phyloP scores from a whole-genome alignment of 345 rosid genomes.

The Leavenworthia alabamica region DNA sequence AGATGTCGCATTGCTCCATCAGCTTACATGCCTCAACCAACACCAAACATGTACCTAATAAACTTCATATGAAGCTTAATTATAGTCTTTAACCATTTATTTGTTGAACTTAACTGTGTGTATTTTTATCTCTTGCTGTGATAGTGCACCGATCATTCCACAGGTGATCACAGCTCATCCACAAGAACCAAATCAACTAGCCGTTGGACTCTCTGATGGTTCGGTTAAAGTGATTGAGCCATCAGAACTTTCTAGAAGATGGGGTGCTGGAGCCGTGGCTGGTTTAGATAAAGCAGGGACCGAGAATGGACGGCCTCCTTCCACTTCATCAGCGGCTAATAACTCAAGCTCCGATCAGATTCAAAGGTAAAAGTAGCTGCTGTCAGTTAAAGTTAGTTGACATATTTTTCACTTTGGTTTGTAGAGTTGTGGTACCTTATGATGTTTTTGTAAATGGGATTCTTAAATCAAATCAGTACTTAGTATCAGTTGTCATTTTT shows the following conservation, averaged over 20 bases:
- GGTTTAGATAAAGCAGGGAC: slow-evolving; percentile 54
- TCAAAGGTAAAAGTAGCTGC: slow-evolving; percentile 48
- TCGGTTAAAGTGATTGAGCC: slow-evolving; percentile 86
- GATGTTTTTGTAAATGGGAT: slow-evolving; percentile 28
- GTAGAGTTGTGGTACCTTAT: slow-evolving; percentile 28
- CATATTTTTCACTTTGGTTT: slow-evolving; percentile 28
- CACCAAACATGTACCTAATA: slow-evolving; percentile 45
- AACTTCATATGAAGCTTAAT: not conserved
- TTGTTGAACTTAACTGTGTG: not conserved
- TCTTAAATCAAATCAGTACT: not conserved
- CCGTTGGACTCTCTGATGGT: slow-evolving; percentile 72
- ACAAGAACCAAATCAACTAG: slow-evolving; percentile 61
- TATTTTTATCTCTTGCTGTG: not conserved
- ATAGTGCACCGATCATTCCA: slow-evolving; percentile 61
- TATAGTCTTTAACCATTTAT: not conserved
- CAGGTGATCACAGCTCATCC: slow-evolving; percentile 80
- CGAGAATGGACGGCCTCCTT: slow-evolving; percentile 53
- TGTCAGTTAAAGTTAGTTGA: slow-evolving; percentile 24
- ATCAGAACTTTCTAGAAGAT: slow-evolving; percentile 56
- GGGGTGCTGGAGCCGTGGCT: slow-evolving; percentile 67
- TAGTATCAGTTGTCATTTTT: not conserved
- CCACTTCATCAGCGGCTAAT: slow-evolving; percentile 77
- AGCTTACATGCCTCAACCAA: slow-evolving; percentile 52
- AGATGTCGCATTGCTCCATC: slow-evolving; percentile 79
- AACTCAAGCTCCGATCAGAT: slow-evolving; percentile 74